Conservation (phyloP, 2,329 filamentous ascomycete genomes). For the Hirsutella minnesotensis region DNA sequence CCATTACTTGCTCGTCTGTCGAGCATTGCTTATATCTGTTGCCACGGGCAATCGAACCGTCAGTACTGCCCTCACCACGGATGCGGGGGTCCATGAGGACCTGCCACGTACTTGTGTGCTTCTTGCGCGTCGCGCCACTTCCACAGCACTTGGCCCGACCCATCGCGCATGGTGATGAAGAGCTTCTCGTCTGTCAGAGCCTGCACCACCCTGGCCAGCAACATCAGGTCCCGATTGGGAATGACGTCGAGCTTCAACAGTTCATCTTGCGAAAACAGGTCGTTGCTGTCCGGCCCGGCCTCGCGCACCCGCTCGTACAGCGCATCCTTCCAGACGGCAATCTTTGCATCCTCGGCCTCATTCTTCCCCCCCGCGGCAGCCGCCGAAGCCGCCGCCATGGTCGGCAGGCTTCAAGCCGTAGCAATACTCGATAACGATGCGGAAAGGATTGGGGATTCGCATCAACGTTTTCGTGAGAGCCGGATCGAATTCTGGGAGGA, state of each 20-base stretch:
- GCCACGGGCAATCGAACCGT: neutral
- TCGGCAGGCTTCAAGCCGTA: neutral
- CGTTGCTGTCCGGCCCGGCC: constrained; percentile 28
- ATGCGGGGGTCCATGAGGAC: neutral
- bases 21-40: constrained; percentile 45
- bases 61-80: too few relatives aligned
- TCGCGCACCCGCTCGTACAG: constrained; percentile 45
- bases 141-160: constrained; percentile 34
- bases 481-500: too few relatives aligned
- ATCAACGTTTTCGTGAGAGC: too few relatives aligned
- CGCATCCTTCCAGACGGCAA: constrained; percentile 40
- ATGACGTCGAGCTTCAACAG: constrained; percentile 45
- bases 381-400: constrained; percentile 6
- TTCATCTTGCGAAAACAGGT: constrained; percentile 46
- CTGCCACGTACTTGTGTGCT: constrained; percentile 42
- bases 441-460: too few relatives aligned
- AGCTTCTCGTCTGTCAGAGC: constrained; percentile 48
- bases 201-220: constrained; percentile 44
- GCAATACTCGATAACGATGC: neutral
- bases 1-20: constrained; percentile 66
- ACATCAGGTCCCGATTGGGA: constrained; percentile 40
- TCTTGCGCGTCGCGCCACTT: constrained; percentile 46
- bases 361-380: constrained; percentile 11
- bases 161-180: constrained; percentile 33
- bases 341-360: constrained; percentile 27